Conservation (phyloP, 2,329 filamentous ascomycete species). For the Dactylonectria macrodidyma region DNA sequence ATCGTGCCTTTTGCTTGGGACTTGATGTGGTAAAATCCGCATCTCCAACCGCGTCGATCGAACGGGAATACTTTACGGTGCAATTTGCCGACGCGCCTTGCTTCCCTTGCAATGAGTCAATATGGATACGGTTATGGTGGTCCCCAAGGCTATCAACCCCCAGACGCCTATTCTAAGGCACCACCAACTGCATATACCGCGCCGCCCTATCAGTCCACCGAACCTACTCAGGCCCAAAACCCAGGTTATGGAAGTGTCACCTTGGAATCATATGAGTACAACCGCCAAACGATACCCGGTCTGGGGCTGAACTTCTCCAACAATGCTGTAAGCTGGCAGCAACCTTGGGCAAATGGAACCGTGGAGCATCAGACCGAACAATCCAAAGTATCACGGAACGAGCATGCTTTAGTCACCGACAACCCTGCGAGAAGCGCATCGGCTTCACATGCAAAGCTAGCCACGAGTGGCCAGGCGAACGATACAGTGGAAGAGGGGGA, state of each 20-base stretch:
- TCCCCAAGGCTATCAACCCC: constrained; percentile 42
- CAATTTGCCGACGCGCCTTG: neutral
- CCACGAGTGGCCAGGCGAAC: constrained; percentile 22
- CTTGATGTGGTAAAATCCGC: neutral
- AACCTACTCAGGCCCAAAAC: constrained; percentile 20
- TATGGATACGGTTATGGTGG: constrained; percentile 47
- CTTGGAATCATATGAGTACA: constrained; percentile 43
- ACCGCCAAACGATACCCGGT: constrained; percentile 53
- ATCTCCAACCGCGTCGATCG: constrained; percentile 9
- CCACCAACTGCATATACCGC: constrained; percentile 33
- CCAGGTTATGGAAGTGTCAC: constrained; percentile 26
- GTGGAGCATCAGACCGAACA: constrained; percentile 13
- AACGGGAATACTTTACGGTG: neutral
- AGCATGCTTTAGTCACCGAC: neutral
- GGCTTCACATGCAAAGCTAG: constrained; percentile 21
- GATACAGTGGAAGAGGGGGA: constrained; percentile 78
- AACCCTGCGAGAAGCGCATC: neutral
- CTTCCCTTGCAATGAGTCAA: constrained; percentile 48
- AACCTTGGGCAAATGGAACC: constrained; percentile 28
- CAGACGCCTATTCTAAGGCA: constrained; percentile 39
- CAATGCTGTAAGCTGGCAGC: constrained; percentile 35
- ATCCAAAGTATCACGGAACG: neutral
- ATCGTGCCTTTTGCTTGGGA: neutral
- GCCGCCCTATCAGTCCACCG: constrained; percentile 27
- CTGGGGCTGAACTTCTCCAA: constrained; percentile 49